These are phyloP conservation scores for Termitomyces sp. DNA, from an alignment of 768 basidiomycete genomes.

Conservation along the genomic window DNA sequence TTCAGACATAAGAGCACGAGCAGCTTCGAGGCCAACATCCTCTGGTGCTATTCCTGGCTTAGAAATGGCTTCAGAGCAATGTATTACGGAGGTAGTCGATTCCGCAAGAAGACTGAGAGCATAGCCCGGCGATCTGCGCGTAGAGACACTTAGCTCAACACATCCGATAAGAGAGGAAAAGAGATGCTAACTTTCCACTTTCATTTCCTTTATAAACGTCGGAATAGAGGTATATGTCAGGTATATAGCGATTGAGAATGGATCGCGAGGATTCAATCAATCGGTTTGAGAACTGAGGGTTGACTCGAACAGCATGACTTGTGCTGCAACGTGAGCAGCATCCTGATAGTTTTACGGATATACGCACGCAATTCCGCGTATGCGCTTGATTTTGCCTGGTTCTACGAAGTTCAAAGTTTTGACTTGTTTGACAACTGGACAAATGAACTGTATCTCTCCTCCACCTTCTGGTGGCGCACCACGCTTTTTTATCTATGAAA, in stretches of 20 bases:
- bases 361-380: slow-evolving; percentile 91
- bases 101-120: slow-evolving; percentile 88
- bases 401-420: slow-evolving; percentile 94
- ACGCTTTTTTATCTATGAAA: slow-evolving; percentile 82
- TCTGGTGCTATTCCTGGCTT: slow-evolving; percentile 85
- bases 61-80: slow-evolving; percentile 85
- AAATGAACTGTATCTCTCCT: slow-evolving; percentile 91
- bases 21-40: slow-evolving; percentile 83
- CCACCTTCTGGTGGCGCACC: slow-evolving; percentile 90
- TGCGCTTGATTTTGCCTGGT: slow-evolving; percentile 87
- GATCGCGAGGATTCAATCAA: slow-evolving; percentile 96
- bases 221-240: slow-evolving; percentile 97
- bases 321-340: not conserved
- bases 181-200: slow-evolving; percentile 80
- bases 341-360: not conserved
- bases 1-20: slow-evolving; percentile 75
- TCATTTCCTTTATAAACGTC: slow-evolving; percentile 98
- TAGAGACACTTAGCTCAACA: not conserved
- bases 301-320: slow-evolving; percentile 95
- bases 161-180: not conserved
- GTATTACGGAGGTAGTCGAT: slow-evolving; percentile 85
- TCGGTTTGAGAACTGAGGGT: slow-evolving; percentile 95
- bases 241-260: slow-evolving; percentile 92
- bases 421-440: slow-evolving; percentile 85
- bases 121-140: slow-evolving; percentile 87